phyloP scores from a whole-genome alignment of 1,284 basidiomycete genomes.

The Trametes polyzona region DNA sequence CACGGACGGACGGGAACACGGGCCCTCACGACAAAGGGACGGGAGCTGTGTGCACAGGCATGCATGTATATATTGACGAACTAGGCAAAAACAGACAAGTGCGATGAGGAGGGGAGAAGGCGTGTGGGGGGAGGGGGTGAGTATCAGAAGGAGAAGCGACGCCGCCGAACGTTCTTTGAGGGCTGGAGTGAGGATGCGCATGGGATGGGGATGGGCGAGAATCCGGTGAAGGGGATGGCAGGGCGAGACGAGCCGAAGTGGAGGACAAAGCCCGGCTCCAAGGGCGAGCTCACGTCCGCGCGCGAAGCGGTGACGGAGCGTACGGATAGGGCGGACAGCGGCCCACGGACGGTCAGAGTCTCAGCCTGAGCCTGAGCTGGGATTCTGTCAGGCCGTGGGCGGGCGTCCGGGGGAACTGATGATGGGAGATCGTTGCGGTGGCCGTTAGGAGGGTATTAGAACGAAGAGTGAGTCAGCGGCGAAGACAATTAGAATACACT shows the following conservation, averaged over 20 bases:
- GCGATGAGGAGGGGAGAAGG: background rate
- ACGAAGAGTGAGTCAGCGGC: background rate
- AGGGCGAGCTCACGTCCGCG: background rate
- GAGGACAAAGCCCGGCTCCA: background rate
- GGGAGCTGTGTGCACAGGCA: slow-evolving; percentile 12
- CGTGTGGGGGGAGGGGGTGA: background rate
- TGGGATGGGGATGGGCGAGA: slow-evolving; percentile 3
- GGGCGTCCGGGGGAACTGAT: slow-evolving; percentile 3
- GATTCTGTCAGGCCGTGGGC: too few species aligned
- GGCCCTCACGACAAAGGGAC: slow-evolving; percentile 15
- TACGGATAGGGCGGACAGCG: background rate
- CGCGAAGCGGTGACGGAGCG: background rate
- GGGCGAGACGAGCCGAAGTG: slow-evolving; percentile 1
- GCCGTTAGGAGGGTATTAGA: slow-evolving; percentile 7
- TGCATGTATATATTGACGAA: background rate
- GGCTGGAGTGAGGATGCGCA: background rate
- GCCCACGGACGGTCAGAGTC: background rate
- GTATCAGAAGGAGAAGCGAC: slow-evolving; percentile 21
- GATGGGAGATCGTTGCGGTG: slow-evolving; percentile 3
- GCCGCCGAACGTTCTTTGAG: slow-evolving; percentile 7
- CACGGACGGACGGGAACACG: background rate
- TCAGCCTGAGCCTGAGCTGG: background rate
- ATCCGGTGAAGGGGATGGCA: background rate
- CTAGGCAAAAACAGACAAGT: slow-evolving; percentile 21
- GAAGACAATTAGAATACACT: background rate